These are phyloP conservation scores for Dryadomyces quercivorus DNA, from an alignment of 2,329 filamentous ascomycete species.

Conservation along the genomic window DNA sequence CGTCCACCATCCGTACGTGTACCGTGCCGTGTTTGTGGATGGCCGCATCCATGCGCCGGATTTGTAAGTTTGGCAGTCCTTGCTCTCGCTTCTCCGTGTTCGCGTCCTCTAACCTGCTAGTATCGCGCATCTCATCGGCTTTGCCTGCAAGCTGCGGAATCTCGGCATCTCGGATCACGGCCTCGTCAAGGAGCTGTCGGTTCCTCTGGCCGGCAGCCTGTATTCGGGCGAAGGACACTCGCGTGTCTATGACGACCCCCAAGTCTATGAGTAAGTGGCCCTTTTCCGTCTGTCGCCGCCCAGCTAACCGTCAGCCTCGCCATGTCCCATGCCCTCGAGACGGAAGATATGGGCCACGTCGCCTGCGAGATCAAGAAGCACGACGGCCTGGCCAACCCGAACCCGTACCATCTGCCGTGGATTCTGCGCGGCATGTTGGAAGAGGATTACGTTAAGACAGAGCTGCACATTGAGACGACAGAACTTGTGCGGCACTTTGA, in stretches of 20 bases:
- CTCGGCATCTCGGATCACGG: constrained; percentile 88
- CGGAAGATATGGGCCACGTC: constrained; percentile 38
- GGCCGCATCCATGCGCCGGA: constrained; percentile 83
- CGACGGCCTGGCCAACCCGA: constrained; percentile 41
- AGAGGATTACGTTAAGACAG: constrained; percentile 77
- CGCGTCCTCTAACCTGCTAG: constrained; percentile 18
- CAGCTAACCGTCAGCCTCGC: constrained; percentile 39
- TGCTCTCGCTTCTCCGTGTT: background rate
- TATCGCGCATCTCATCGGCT: constrained; percentile 82
- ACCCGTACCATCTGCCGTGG: constrained; percentile 89
- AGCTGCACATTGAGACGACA: constrained; percentile 64
- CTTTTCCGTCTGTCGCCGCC: background rate
- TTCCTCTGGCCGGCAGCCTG: constrained; percentile 78
- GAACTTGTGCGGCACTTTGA: constrained; percentile 81
- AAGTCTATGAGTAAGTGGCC: constrained; percentile 53
- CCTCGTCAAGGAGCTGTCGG: constrained; percentile 77
- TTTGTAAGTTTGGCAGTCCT: constrained; percentile 42
- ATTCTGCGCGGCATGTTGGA: constrained; percentile 89
- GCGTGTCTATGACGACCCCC: constrained; percentile 77
- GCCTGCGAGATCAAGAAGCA: constrained; percentile 39
- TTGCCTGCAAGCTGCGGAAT: constrained; percentile 87
- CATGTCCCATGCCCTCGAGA: constrained; percentile 62
- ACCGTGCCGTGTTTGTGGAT: constrained; percentile 91
- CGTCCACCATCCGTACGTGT: constrained; percentile 82
- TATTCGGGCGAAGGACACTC: constrained; percentile 92